Conservation (phyloP, 805 yeast genomes). For the Trichomonascus vanleenenianus region DNA sequence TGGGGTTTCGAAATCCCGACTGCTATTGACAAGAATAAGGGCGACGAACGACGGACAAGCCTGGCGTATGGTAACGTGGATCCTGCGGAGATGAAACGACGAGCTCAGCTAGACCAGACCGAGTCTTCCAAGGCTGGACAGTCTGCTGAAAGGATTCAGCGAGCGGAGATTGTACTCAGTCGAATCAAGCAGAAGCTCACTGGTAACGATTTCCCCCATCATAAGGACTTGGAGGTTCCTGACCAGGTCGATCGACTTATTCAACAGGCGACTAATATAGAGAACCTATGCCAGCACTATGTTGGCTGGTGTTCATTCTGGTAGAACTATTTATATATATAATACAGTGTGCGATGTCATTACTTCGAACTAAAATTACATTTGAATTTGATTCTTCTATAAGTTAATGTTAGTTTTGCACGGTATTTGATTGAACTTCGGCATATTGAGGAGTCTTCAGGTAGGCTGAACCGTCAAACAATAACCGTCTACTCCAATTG, state of each 20-base stretch:
- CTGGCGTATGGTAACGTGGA: constrained; percentile 33
- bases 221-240: constrained; percentile 65
- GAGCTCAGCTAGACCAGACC: constrained; percentile 67
- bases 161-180: constrained; percentile 84
- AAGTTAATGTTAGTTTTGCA: too few species aligned
- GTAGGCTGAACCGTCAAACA: too few species aligned
- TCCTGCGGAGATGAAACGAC: constrained; percentile 60
- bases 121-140: constrained; percentile 65
- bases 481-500: neutral
- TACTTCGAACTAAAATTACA: neutral
- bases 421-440: too few species aligned
- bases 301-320: constrained; percentile 99
- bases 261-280: constrained; percentile 94
- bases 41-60: constrained; percentile 12
- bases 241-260: constrained; percentile 90
- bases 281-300: constrained; percentile 91
- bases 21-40: constrained; percentile 8
- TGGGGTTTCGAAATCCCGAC: constrained; percentile 98
- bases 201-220: constrained; percentile 83
- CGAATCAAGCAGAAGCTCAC: constrained; percentile 88
- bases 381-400: neutral
- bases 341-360: neutral
- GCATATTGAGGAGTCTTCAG: too few species aligned
- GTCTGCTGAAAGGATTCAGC: constrained; percentile 63
- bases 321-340: constrained; percentile 34